Conservation (phyloP, 306 rosid genomes). For the Dryas octopetala region DNA sequence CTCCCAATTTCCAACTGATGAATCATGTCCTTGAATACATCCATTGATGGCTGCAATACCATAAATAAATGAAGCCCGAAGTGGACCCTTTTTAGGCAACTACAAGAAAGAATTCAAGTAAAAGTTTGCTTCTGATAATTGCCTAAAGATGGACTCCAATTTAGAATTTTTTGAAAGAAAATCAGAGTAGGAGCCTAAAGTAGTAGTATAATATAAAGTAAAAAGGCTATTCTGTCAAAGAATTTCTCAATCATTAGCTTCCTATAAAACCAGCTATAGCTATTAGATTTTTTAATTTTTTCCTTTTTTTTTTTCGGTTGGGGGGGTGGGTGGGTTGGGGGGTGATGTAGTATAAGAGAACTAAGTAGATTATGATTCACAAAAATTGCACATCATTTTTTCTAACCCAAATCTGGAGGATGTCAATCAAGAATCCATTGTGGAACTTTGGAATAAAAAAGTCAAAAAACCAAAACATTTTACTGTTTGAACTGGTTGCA, state of each 20-base stretch:
- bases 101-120: neutral
- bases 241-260: neutral
- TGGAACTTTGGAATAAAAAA: neutral
- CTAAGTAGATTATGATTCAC: neutral
- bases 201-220: too few relatives aligned
- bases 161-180: neutral
- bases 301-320: too few relatives aligned
- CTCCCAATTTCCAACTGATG: conserved; percentile 61
- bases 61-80: neutral
- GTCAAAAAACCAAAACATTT: neutral
- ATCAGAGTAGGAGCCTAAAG: neutral
- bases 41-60: conserved; percentile 71
- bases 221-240: too few relatives aligned
- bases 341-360: too few relatives aligned
- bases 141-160: neutral
- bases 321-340: too few relatives aligned
- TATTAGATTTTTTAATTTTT: neutral
- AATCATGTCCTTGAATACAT: conserved; percentile 80
- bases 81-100: neutral
- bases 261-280: neutral
- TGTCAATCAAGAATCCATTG: neutral
- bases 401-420: neutral
- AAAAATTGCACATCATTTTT: too few relatives aligned
- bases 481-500: neutral
- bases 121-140: neutral